These are phyloP conservation scores for Monascus purpureus DNA, from an alignment of 495 filamentous ascomycete species.

Conservation along the genomic window DNA sequence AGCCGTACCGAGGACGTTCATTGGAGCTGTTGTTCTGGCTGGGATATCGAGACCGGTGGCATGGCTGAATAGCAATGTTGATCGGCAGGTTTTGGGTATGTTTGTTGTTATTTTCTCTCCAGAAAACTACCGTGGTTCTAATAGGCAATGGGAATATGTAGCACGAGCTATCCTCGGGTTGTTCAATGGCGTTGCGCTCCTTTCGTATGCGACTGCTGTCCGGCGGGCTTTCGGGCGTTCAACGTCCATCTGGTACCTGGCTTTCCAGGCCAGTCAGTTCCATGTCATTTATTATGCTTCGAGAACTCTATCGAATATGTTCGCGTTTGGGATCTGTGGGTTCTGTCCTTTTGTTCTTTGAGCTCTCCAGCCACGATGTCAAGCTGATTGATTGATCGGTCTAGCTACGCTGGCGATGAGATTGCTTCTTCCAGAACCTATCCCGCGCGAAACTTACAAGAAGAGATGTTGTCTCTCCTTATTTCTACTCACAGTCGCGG, in stretches of 20 bases:
- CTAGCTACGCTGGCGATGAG: conserved; percentile 55
- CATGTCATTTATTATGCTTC: conserved; percentile 91
- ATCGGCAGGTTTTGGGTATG: conserved; percentile 41
- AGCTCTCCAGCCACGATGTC: neutral
- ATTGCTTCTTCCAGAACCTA: conserved; percentile 47
- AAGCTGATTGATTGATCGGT: conserved; percentile 2
- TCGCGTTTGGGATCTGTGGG: conserved; percentile 73
- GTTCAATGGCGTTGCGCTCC: conserved; percentile 56
- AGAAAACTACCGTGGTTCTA: neutral
- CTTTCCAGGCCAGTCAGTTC: conserved; percentile 79
- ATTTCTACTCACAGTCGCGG: conserved; percentile 64
- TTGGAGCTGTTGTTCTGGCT: conserved; percentile 63
- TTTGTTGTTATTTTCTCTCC: neutral
- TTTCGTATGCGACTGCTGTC: conserved; percentile 48
- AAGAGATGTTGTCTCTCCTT: conserved; percentile 43
- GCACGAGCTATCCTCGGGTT: conserved; percentile 70
- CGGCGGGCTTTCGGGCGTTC: conserved; percentile 52
- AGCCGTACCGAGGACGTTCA: conserved; percentile 78
- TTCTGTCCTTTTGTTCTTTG: conserved; percentile 1
- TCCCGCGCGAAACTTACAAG: conserved; percentile 15
- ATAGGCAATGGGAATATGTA: conserved; percentile 12
- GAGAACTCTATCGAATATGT: conserved; percentile 88
- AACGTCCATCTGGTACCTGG: conserved; percentile 65
- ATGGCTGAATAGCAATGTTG: conserved; percentile 21
- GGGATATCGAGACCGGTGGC: conserved; percentile 51